Evolutionary conservation across 148 eudicot genomes (phyloP).

Genomic region (Camellia japonica): DNA sequence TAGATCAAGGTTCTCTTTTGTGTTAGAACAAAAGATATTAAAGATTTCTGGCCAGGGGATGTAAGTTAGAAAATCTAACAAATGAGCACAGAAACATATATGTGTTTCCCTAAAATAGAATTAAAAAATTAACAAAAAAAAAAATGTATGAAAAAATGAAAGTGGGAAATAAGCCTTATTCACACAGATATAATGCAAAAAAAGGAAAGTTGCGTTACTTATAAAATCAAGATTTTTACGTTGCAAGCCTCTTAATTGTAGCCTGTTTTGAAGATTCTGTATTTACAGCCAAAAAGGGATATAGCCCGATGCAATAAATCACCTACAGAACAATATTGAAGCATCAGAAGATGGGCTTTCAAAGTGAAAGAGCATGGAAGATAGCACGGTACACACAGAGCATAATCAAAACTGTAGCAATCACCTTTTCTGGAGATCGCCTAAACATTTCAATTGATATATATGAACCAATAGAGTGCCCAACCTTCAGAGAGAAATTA

Average conservation of each 20-base stretch:
- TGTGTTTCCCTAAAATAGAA: not conserved
- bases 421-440: conserved; percentile 62
- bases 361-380: not conserved
- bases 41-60: not conserved
- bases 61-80: not conserved
- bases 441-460: conserved; percentile 66
- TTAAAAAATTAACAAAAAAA: not conserved
- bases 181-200: not conserved
- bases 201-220: not conserved
- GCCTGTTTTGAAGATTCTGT: conserved; percentile 56
- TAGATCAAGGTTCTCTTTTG: not conserved
- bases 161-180: not conserved
- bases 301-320: conserved; percentile 58
- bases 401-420: conserved; percentile 3
- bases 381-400: not conserved
- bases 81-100: not conserved
- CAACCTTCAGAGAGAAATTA: conserved; percentile 52
- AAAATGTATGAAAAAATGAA: not conserved
- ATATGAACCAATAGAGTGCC: conserved; percentile 86
- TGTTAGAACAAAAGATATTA: not conserved
- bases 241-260: conserved; percentile 56
- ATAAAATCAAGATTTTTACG: conserved; percentile 36
- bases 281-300: conserved; percentile 81
- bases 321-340: conserved; percentile 43
- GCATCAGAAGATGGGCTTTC: conserved; percentile 7